phyloP scores from a whole-genome alignment of 805 yeast genomes.

The Saccharomycopsis malanga region DNA sequence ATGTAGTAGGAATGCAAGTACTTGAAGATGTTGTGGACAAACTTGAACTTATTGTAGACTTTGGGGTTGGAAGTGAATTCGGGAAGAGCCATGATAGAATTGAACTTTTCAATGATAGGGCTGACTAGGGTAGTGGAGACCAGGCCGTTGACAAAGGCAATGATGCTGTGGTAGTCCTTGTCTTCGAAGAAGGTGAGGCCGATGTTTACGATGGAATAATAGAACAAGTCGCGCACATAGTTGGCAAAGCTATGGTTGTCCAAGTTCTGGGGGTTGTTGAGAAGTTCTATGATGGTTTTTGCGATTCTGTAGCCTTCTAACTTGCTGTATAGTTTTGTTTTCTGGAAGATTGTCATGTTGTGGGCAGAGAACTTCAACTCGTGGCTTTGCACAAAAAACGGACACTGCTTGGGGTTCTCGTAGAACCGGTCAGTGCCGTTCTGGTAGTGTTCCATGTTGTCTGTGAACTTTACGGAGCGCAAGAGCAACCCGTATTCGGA shows the following conservation, averaged over 20 bases:
- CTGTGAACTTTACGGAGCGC: background rate
- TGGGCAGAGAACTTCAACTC: background rate
- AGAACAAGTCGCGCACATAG: background rate
- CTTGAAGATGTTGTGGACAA: background rate
- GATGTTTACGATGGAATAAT: background rate
- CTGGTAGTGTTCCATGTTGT: background rate
- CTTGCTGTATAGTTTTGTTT: background rate
- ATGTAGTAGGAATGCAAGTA: constrained; percentile 2
- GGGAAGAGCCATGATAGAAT: background rate
- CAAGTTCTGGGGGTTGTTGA: background rate
- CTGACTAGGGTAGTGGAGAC: constrained; percentile 1
- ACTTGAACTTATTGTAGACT: background rate
- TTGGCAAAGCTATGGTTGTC: background rate
- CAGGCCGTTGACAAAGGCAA: constrained; percentile 8
- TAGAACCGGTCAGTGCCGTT: background rate
- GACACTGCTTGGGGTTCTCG: background rate
- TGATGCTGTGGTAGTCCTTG: background rate
- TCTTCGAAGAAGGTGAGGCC: background rate
- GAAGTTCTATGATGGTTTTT: background rate
- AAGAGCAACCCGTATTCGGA: background rate
- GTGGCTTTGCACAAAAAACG: background rate
- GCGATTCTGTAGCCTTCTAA: background rate
- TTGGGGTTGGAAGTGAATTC: background rate
- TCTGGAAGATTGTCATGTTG: background rate
- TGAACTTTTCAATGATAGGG: background rate